Evolutionary conservation across 495 filamentous ascomycete genomes (phyloP), one percentile per base, ranked within the genome.

Genomic region (Astrothelium macrocarpum): DNA sequence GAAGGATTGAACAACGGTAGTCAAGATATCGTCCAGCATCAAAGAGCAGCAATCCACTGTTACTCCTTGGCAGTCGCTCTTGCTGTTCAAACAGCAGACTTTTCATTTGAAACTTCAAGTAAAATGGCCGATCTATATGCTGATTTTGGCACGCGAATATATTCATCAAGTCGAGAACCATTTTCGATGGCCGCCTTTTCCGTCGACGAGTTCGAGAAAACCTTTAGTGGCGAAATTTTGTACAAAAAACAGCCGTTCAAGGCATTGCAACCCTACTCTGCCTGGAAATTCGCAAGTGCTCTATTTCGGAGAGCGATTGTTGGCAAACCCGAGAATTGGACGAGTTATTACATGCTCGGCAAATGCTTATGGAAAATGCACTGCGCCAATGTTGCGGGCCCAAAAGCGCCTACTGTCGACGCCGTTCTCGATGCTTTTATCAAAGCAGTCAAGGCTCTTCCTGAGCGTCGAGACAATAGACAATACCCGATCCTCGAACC

Each of bases 311-410:
- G 84, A 65, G 90, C 92, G 14, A 80, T 92, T 63, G 77, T 75
- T 18, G 83, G 90, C 39, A 88, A 86, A 66, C 87, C 90, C 0
- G 86, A 90, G 59, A 82, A 86, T 62, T 99, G 94, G 94, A 86
- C 88, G 72, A 90, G 87, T 66, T 85, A 88, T 58, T 97, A 92
- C 72, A 92, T 92, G 84, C 84, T 91, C 11, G 90, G 88, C 43
- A 99, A 99, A 78, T 95, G 91, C 71, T 79, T 93, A 31, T 97
- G 92, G 87, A 99, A 97, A 75, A 95, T 97, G 88, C 87, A 85
- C 69, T 75, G 78, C 59, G 86, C 80, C 64, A 60, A 66, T 36
- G 60, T 65, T 25, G 59, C 28, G 9, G 25, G 49, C 10, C 25
- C 49, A 16, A 56, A 56, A 25, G 39, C 53, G n/a, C 70, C 71